Base-by-base conservation (phyloP, 2,329 filamentous ascomycete genomes). In the Graphilbum fragrans region DNA sequence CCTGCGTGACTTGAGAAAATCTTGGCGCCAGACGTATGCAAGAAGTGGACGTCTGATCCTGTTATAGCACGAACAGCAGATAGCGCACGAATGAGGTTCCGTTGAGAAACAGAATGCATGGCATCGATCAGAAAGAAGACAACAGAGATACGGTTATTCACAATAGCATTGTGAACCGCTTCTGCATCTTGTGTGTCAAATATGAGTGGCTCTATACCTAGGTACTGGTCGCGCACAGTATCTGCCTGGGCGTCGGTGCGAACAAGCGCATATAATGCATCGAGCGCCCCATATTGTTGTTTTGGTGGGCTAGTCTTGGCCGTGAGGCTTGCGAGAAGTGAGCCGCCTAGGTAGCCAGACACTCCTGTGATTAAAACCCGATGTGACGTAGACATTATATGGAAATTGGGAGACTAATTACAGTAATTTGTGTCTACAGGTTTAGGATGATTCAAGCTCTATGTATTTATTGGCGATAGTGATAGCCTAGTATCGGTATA, bases 311-410 rank as follows among this genome's bases (percentile, higher is more conserved):
- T 73, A 59, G 3, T 54, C 49, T 21, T 60, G 56, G 4, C 41
- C 2, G 52, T 47, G 45, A 61, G 57, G 6, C 56, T 57, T 9
- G 63, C 60, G 5, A 74, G 62, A 3, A 74, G 53, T 0, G 60
- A 63, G 3, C 70, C 70, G 19, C 70, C 70, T 0, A 74, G 63
- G 42, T 74, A 74, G 20, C 70, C 70, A 0, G 69, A 71, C 22
- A 50, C 67, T 9, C 69, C 70, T 0, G 70, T 73, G 36, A 73
- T 57, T 23, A 72, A 61, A 39, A 71, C 27, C 8, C 25, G 7
- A 27, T 27, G 25, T n/a, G n/a, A n/a, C n/a, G n/a, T n/a, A n/a
- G n/a, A n/a, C n/a, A n/a, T n/a, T n/a, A n/a, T n/a, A n/a, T n/a
- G n/a, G n/a, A n/a, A n/a, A 27, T 27, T 27, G 8, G 25, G 25